Conservation (phyloP, 805 yeast genomes). For the Hanseniaspora guilliermondii region DNA sequence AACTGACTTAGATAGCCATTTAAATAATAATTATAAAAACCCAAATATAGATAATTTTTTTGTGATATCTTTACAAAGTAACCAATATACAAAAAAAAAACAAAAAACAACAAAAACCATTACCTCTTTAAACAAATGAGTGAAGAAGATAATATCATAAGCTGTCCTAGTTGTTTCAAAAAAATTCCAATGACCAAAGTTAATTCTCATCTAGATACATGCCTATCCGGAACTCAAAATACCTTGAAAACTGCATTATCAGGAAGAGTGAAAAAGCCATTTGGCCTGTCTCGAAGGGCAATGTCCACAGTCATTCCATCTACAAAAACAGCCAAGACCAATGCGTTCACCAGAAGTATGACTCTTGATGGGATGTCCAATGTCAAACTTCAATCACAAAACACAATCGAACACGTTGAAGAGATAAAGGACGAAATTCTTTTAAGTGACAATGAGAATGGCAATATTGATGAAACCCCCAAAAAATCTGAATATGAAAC, state of each 20-base stretch:
- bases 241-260: background rate
- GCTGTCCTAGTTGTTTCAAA: constrained; percentile 28
- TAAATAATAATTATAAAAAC: no score
- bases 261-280: background rate
- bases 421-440: background rate
- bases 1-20: no score
- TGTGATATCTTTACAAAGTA: no score
- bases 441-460: background rate
- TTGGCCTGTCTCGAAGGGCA: background rate
- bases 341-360: background rate
- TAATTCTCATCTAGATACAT: constrained; percentile 17
- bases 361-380: background rate
- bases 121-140: no score
- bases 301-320: background rate
- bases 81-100: no score
- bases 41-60: no score
- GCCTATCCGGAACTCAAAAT: background rate
- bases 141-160: constrained; percentile 20
- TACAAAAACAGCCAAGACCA: background rate
- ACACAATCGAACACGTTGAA: background rate
- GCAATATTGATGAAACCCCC: background rate
- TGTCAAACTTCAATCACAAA: background rate
- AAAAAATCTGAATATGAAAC: constrained; percentile 5
- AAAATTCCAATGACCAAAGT: constrained; percentile 24
- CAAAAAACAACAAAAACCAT: background rate